Base-by-base conservation (phyloP, 2,329 filamentous ascomycete genomes). In the Triangularia verruculosa region DNA sequence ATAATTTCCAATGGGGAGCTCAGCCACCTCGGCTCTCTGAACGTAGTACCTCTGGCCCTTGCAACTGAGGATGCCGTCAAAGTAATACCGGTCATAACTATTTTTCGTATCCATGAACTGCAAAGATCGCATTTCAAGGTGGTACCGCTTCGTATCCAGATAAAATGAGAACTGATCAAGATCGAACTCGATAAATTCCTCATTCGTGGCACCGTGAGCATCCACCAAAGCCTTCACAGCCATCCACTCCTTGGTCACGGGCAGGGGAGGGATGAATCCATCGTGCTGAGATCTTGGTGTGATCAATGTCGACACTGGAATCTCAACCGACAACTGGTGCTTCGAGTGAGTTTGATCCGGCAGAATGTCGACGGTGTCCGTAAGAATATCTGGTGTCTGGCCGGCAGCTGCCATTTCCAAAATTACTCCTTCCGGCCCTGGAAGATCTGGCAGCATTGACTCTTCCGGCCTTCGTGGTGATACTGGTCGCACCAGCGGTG, bases 1-100 rank as follows among this genome's bases (percentile, higher is more conserved):
- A 71, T 93, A 92, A 27, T 87, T 86, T 1, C 86, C 89, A 11
- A 95, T 82, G 0, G 89, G 87, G 1, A 90, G 75, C 0, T 82
- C 77, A 0, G 75, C 70, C 55, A 94, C 89, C 0, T 79, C 76
- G 0, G 91, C 77, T 0, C 72, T 75, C 54, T 83, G 74, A 0
- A 94, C 79, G 62, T 83, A 90, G 47, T 77, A 77, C 3, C 60
- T 72, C 20, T 30, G 62, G 1, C 74, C 69, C 0, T 81, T 82
- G 3, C 78, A 62, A 8, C 78, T 81, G 0, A 93, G 72, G 0
- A 83, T 71, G 0, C 89, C 89, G 67, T 91, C 86, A 39, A 91
- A 85, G 54, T 78, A 84, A 60, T 86, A 80, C 4, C 65, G 70
- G 15, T 71, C 72, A 43, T 74, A 75, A 0, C 72, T 76, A 0